These are phyloP conservation scores for Xylariales sp. DNA, from an alignment of 2,329 filamentous ascomycete species.

Conservation along the genomic window DNA sequence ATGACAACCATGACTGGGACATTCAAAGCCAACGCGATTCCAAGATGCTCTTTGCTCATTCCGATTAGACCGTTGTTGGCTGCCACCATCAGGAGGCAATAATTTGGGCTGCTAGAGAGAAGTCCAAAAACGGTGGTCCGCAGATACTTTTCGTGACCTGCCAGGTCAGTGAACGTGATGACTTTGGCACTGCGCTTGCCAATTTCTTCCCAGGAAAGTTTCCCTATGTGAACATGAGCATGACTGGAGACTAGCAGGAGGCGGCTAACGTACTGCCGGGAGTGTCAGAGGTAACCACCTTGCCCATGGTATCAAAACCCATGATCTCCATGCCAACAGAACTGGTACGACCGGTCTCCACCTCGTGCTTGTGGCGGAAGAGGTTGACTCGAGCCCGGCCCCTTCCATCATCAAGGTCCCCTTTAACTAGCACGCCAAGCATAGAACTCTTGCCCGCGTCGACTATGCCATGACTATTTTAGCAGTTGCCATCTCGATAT, in stretches of 20 bases:
- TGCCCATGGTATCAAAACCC: conserved; percentile 85
- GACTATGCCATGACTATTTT: too few relatives aligned
- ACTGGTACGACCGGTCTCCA: conserved; percentile 90
- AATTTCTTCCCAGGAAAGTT: conserved; percentile 94
- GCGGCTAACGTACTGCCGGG: conserved; percentile 66
- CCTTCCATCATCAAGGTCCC: conserved; percentile 87
- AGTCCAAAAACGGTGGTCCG: conserved; percentile 95
- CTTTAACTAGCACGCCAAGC: conserved; percentile 92
- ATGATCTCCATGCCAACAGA: conserved; percentile 99
- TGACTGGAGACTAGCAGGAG: too few relatives aligned
- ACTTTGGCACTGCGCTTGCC: conserved; percentile 93
- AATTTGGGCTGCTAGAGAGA: conserved; percentile 91
- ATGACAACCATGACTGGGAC: conserved; percentile 97
- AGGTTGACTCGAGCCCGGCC: conserved; percentile 92
- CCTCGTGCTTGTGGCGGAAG: conserved; percentile 96
- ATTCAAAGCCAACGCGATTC: conserved; percentile 89
- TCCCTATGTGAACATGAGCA: conserved; percentile 30
- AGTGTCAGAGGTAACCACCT: conserved; percentile 75
- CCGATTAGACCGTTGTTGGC: conserved; percentile 96
- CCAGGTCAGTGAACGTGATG: conserved; percentile 92
- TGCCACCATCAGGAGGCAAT: conserved; percentile 96
- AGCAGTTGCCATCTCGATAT: too few relatives aligned
- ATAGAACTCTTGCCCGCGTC: conserved; percentile 97
- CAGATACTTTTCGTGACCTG: conserved; percentile 91
- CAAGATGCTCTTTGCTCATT: conserved; percentile 97